A percentile compares a stretch with the other conserved stretches of the same genome.
Evolutionary conservation across 2,329 filamentous ascomycete genomes (phyloP).

Genomic region (Penicillium freii): DNA sequence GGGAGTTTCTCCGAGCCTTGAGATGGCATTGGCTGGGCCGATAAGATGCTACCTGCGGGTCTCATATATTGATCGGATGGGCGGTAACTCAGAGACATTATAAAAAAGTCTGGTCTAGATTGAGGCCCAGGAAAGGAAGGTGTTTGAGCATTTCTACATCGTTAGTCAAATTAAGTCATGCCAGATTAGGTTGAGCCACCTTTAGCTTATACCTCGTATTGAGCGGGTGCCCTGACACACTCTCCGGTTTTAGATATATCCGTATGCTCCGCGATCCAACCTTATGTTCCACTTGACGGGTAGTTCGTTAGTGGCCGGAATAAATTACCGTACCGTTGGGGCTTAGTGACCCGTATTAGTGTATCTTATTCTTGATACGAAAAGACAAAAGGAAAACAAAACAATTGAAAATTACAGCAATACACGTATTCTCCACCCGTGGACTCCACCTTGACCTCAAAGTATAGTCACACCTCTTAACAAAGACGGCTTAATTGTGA

Average conservation of each 20-base stretch:
- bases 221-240: not conserved
- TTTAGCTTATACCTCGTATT: slow-evolving; percentile 1
- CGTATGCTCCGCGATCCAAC: not conserved
- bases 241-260: not conserved
- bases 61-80: slow-evolving; percentile 9
- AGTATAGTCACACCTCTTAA: not conserved
- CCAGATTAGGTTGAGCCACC: not conserved
- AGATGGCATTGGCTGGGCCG: not conserved
- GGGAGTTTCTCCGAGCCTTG: not conserved
- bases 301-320: not conserved
- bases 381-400: not conserved
- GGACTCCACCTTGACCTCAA: not conserved
- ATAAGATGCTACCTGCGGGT: not conserved
- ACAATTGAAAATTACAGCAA: not conserved
- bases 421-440: not conserved
- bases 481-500: not conserved
- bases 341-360: not conserved
- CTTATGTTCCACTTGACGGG: not conserved
- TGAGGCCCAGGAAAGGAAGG: not conserved
- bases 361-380: not conserved
- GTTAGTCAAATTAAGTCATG: not conserved
- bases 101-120: not conserved
- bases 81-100: slow-evolving; percentile 4
- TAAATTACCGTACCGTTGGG: not conserved
- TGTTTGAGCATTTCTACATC: not conserved